These are phyloP conservation scores for Psilocybe subaeruginosa DNA, from an alignment of 768 basidiomycete species.

Conservation along the genomic window DNA sequence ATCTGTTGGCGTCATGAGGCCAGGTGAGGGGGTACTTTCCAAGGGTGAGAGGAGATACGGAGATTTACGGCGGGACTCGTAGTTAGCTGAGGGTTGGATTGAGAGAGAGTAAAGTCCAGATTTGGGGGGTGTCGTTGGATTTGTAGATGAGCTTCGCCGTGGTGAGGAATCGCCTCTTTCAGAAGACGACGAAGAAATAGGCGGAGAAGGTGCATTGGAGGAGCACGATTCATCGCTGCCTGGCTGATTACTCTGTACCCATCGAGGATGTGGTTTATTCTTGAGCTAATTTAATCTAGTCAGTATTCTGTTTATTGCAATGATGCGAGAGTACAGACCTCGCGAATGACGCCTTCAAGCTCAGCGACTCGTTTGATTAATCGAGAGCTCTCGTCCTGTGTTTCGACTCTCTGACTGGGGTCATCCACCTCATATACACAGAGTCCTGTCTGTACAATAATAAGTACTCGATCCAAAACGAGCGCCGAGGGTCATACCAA, in stretches of 20 bases:
- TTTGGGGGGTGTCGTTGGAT: conserved; percentile 14
- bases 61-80: conserved; percentile 31
- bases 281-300: conserved; percentile 49
- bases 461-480: background rate
- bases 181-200: conserved; percentile 31
- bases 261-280: conserved; percentile 73
- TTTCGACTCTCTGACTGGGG: conserved; percentile 56
- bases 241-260: conserved; percentile 46
- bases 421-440: conserved; percentile 88
- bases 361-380: conserved; percentile 79
- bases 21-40: conserved; percentile 39
- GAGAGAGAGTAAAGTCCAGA: background rate
- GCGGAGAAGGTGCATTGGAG: conserved; percentile 31
- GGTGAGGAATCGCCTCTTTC: conserved; percentile 28
- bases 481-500: conserved; percentile 32
- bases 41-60: conserved; percentile 32
- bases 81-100: conserved; percentile 24
- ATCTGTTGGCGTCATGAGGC: conserved; percentile 50
- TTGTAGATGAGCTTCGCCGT: background rate
- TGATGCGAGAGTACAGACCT: conserved; percentile 42
- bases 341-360: conserved; percentile 83
- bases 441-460: conserved; percentile 60
- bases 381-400: conserved; percentile 64
- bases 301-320: conserved; percentile 34
- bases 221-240: conserved; percentile 24